phyloP scores from a whole-genome alignment of 805 yeast species.

The Pichia manshurica region DNA sequence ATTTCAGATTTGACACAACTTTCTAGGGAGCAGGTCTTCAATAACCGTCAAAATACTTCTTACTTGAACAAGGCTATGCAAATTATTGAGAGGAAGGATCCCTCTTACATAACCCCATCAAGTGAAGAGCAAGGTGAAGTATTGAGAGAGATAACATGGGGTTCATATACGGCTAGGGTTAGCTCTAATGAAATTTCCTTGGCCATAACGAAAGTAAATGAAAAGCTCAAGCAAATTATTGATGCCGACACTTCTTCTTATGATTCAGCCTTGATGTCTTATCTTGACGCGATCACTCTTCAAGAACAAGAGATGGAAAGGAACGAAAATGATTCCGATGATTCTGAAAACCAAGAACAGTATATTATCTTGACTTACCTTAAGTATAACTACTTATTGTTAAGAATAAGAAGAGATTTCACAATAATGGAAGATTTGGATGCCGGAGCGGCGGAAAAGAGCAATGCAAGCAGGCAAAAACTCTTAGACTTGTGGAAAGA shows the following conservation, averaged over 20 bases:
- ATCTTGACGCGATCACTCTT: constrained; percentile 64
- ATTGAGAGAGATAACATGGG: constrained; percentile 40
- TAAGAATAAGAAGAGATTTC: constrained; percentile 69
- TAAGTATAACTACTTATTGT: constrained; percentile 58
- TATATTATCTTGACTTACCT: constrained; percentile 74
- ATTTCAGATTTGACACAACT: constrained; percentile 45
- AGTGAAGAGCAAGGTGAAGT: constrained; percentile 16
- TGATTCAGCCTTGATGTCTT: constrained; percentile 52
- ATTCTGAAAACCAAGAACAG: constrained; percentile 58
- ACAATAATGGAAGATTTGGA: constrained; percentile 34
- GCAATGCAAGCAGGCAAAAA: constrained; percentile 20
- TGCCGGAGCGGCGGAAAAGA: constrained; percentile 21
- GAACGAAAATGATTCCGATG: constrained; percentile 38
- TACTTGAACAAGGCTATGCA: constrained; percentile 35
- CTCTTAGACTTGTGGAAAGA: constrained; percentile 35
- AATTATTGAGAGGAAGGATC: constrained; percentile 33
- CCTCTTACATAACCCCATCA: constrained; percentile 32
- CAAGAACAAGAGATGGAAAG: constrained; percentile 54
- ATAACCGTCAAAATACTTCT: constrained; percentile 24
- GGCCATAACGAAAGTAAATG: constrained; percentile 40
- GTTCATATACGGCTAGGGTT: constrained; percentile 51
- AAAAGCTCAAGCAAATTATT: constrained; percentile 28
- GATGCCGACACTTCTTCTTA: constrained; percentile 40
- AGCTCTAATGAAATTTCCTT: constrained; percentile 69
- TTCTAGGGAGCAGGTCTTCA: constrained; percentile 36